Evolutionary conservation across 768 basidiomycete genomes (phyloP), one percentile per base, ranked within the genome.

Genomic region (Collybia sordida): DNA sequence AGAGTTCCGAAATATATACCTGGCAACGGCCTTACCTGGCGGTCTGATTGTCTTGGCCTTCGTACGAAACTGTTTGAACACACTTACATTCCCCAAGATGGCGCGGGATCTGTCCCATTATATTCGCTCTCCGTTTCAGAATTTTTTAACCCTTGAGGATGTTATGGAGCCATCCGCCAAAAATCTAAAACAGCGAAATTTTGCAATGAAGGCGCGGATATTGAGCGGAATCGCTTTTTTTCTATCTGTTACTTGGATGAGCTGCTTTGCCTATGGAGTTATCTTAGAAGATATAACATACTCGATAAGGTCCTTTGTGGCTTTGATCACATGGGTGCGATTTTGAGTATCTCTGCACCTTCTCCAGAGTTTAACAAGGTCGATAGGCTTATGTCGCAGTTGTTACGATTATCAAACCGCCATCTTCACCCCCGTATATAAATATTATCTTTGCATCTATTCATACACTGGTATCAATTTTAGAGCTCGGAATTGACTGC

Each of bases 131-230:
- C 82, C 82, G 1, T 82, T 83, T 55, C 61, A 64, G 18, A 77
- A 77, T 62, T 85, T 84, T 55, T 59, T 85, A 46, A 68, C 69
- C 8, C 61, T 76, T 9, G 71, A 78, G 44, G 82, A 83, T 60
- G 61, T 84, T n/a, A 66, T 68, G 34, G 75, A 74, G 40, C 63
- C 74, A 17, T 7, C 31, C 9, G 31, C 31, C 31, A 31, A 31
- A 14, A 6, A 14, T 14, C 31, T 31, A 11, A 14, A 31, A 11
- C 31, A 3, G 31, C 6, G 3, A 11, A 12, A 31, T 11, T 12
- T 31, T 14, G 11, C 31, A 11, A 31, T 14, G 14, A 77, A 70
- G 51, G 55, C 49, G 42, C 63, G 69, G 39, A 42, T 53, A 12
- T 64, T 83, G 41, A 64, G 65, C 28, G 53, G 55, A 6, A 56